These are phyloP conservation scores for Clathrus columnatus DNA, from an alignment of 768 basidiomycete genomes.

Conservation along the genomic window DNA sequence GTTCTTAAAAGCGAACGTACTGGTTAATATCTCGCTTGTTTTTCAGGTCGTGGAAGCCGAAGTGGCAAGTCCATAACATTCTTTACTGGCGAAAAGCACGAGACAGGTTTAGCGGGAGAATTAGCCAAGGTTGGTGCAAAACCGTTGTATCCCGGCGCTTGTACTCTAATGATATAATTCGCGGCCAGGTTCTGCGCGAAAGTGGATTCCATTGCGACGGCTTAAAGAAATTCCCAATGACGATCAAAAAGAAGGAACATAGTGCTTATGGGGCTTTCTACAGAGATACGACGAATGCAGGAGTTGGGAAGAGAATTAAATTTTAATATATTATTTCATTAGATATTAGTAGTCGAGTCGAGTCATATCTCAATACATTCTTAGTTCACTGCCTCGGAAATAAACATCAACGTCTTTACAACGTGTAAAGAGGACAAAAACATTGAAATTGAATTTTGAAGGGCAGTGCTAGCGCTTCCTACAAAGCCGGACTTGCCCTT, in stretches of 20 bases:
- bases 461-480: slow-evolving; percentile 4
- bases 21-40: neutral
- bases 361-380: too few species aligned
- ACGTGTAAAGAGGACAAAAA: neutral
- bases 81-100: slow-evolving; percentile 89
- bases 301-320: slow-evolving; percentile 68
- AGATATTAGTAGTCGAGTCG: neutral
- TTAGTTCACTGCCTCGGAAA: neutral
- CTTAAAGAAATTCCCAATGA: slow-evolving; percentile 85
- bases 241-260: slow-evolving; percentile 95
- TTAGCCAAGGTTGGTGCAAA: slow-evolving; percentile 41
- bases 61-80: slow-evolving; percentile 90
- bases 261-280: slow-evolving; percentile 84
- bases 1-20: slow-evolving; percentile 19
- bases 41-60: slow-evolving; percentile 78
- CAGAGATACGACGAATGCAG: slow-evolving; percentile 45
- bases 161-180: neutral
- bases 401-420: neutral
- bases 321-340: slow-evolving; percentile 34
- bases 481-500: neutral
- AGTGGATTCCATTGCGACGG: slow-evolving; percentile 72
- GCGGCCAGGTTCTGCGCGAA: slow-evolving; percentile 72
- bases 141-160: neutral
- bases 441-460: neutral
- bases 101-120: slow-evolving; percentile 83